Conservation (phyloP, 306 rosid genomes). For the Rosa chinensis region DNA sequence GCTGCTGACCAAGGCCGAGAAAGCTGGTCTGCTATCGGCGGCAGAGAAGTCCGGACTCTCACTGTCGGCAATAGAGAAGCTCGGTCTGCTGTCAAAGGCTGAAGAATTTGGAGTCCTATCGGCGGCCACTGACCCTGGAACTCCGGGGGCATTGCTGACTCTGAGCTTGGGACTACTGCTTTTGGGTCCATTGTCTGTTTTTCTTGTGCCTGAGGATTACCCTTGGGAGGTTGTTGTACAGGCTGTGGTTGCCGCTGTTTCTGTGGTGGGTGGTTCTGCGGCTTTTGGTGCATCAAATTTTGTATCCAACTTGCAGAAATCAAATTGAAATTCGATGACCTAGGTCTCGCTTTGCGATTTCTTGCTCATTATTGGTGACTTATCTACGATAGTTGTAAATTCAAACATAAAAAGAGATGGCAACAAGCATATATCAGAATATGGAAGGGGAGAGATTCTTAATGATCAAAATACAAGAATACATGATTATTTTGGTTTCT, state of each 20-base stretch:
- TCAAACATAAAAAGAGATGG: not conserved
- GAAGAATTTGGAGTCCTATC: slow-evolving; percentile 87
- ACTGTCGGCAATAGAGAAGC: slow-evolving; percentile 69
- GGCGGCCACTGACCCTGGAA: slow-evolving; percentile 85
- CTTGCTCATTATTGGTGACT: not conserved
- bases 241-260: slow-evolving; percentile 47
- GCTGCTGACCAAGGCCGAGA: slow-evolving; percentile 86
- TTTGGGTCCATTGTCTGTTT: slow-evolving; percentile 72
- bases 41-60: slow-evolving; percentile 86
- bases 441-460: not conserved
- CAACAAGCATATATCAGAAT: not conserved
- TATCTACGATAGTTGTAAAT: not conserved
- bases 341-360: not conserved
- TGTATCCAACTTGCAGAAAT: slow-evolving; percentile 82
- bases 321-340: slow-evolving; percentile 26
- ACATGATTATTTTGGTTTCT: not conserved
- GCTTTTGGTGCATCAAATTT: slow-evolving; percentile 83
- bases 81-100: slow-evolving; percentile 87
- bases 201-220: slow-evolving; percentile 80
- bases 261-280: slow-evolving; percentile 71
- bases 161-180: slow-evolving; percentile 63
- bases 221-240: slow-evolving; percentile 56
- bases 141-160: slow-evolving; percentile 64
- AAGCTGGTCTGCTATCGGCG: slow-evolving; percentile 86
- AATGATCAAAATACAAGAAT: not conserved